phyloP scores from a whole-genome alignment of 257 asterid species.

The Solanum chiquidenum region DNA sequence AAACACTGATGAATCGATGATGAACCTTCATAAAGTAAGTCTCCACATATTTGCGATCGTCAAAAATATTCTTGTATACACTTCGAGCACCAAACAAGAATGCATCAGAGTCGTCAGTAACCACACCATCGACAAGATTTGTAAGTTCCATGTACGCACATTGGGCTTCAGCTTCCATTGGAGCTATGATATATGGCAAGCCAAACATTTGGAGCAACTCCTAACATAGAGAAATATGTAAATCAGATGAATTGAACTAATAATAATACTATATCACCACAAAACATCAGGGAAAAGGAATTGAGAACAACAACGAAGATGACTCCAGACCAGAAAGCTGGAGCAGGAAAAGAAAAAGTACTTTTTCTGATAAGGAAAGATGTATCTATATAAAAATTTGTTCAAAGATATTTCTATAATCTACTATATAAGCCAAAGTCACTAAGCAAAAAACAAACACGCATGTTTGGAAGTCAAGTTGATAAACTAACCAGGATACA shows the following conservation, averaged over 20 bases:
- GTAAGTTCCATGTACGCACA: slow-evolving; percentile 88
- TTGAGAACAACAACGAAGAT: background rate
- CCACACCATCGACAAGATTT: slow-evolving; percentile 90
- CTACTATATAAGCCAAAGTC: background rate
- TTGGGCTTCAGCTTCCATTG: slow-evolving; percentile 99
- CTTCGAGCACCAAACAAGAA: slow-evolving; percentile 84
- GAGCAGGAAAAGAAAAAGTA: background rate
- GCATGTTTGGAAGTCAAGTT: background rate
- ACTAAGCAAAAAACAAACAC: background rate
- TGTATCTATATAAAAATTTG: background rate
- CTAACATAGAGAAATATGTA: slow-evolving; percentile 26
- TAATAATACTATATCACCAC: background rate
- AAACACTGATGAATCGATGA: background rate
- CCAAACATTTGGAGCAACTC: slow-evolving; percentile 99
- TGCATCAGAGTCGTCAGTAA: slow-evolving; percentile 93
- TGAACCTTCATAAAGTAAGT: slow-evolving; percentile 92
- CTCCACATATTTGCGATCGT: slow-evolving; percentile 93
- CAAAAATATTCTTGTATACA: slow-evolving; percentile 90
- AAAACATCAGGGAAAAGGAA: background rate
- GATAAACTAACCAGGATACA: background rate
- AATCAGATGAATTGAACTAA: background rate
- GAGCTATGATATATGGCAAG: slow-evolving; percentile 87
- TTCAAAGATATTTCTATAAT: background rate
- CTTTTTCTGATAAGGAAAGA: background rate
- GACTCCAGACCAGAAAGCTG: background rate